A percentile compares a stretch with the other conserved stretches of the same genome.
These are phyloP conservation scores for Pelargonium nanum DNA, from an alignment of 345 rosid species.

Conservation along the genomic window DNA sequence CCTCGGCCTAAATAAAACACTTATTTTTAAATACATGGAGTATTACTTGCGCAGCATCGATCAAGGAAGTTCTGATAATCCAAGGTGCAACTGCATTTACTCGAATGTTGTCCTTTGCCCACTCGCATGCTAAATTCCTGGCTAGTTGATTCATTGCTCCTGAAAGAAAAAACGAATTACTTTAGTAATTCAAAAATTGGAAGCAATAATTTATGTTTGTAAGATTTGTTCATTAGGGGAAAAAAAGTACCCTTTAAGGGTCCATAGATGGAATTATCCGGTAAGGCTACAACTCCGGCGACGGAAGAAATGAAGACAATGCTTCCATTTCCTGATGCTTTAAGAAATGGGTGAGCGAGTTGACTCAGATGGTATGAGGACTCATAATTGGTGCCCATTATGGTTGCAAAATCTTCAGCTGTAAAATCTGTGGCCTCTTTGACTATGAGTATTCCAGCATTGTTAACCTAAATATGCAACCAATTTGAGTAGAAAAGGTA, in stretches of 20 bases:
- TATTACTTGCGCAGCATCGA: not conserved
- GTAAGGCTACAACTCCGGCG: not conserved
- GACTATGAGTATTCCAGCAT: slow-evolving; percentile 27
- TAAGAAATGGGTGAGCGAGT: not conserved
- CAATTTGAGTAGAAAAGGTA: not conserved
- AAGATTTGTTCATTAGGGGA: no score
- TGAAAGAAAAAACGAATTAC: no score
- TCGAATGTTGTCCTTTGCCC: not conserved
- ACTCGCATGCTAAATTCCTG: not conserved
- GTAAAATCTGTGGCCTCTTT: slow-evolving; percentile 26
- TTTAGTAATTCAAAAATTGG: no score
- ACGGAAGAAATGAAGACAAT: not conserved
- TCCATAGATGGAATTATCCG: not conserved
- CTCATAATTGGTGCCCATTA: not conserved
- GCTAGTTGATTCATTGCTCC: not conserved
- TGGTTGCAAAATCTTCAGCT: slow-evolving; percentile 14
- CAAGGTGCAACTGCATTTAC: not conserved
- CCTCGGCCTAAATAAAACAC: not conserved
- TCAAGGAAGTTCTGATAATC: not conserved
- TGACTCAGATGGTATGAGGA: not conserved
- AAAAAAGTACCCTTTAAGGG: not conserved
- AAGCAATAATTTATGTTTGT: no score
- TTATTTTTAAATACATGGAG: no score
- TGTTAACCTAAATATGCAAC: slow-evolving; percentile 26
- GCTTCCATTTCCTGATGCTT: not conserved